Base-by-base conservation (phyloP, 768 basidiomycete genomes). In the Cystofilobasidium bisporidii region DNA sequence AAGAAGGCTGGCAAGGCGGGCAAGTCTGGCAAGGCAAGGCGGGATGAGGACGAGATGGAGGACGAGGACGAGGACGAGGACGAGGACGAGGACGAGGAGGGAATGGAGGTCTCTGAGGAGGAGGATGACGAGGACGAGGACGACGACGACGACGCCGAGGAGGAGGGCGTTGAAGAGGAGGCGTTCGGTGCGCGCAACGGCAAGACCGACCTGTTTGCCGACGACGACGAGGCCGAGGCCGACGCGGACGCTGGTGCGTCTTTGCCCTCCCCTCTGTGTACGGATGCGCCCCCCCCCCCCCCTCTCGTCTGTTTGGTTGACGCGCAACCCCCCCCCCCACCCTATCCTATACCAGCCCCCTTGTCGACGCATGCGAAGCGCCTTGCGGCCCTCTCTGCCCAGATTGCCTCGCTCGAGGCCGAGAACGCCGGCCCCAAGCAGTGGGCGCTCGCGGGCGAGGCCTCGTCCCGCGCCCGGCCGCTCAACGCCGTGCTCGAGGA, bases 401-500 rank as follows among this genome's bases (percentile, higher is more conserved):
- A 98, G 76, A 97, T 99, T 61, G 77, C 84, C 11, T 77, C 83
- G 24, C 80, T 98, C 41, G 96, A 98, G 75, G 80, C 84, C 0
- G 87, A 91, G 76, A 98, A 94, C 76, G 83, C 94, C 61, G 86
- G 84, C 1, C 81, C 84, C 61, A 97, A 97, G 77, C 86, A 90
- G 69, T 99, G 96, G 96, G 86, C 86, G 9, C 81, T 96, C 33
- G 83, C 89, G 81, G 93, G 96, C 58, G 94, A 98, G 78, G 89
- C 91, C 38, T 84, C 83, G 26, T 84, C 91, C 9, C 83, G 86
- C 47, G 78, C 86, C 50, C 83, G 96, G 61, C 94, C 96, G 5
- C 85, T 90, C 75, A 92, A 99, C 76, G 88, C 89, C 12, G 80
- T 98, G 24, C 82, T 99, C 17, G 89, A 90, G 76, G 89, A 98